Evolutionary conservation across 2,329 filamentous ascomycete genomes (phyloP).

Genomic region (Xylaria multiplex): DNA sequence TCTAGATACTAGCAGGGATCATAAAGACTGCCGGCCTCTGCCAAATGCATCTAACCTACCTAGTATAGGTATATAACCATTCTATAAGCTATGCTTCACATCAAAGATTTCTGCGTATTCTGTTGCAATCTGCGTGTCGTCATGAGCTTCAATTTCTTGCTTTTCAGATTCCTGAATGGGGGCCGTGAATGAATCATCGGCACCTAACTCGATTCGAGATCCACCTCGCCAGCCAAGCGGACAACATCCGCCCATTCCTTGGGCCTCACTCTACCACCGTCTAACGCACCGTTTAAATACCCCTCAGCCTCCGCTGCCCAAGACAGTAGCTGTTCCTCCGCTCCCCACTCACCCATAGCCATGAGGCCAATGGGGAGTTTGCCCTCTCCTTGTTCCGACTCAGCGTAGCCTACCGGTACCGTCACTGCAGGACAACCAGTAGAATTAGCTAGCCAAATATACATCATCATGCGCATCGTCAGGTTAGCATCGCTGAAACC

Average conservation of each 20-base stretch:
- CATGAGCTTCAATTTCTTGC: not conserved
- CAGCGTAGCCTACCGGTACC: constrained; percentile 78
- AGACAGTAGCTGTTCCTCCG: constrained; percentile 69
- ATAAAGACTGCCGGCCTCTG: not conserved
- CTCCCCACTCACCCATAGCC: constrained; percentile 74
- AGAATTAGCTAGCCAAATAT: constrained; percentile 86
- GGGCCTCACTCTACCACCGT: constrained; percentile 62
- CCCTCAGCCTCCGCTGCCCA: constrained; percentile 68
- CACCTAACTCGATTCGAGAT: constrained; percentile 13
- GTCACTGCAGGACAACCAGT: constrained; percentile 79
- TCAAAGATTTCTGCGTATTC: not conserved
- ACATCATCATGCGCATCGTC: constrained; percentile 83
- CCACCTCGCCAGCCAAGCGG: constrained; percentile 45
- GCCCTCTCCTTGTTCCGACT: constrained; percentile 65
- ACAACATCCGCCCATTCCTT: constrained; percentile 69
- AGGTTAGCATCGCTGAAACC: constrained; percentile 79
- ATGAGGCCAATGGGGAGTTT: constrained; percentile 69
- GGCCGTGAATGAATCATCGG: not conserved
- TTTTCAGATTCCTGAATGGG: not conserved
- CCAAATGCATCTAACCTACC: not conserved
- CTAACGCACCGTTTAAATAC: constrained; percentile 61
- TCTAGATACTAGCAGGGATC: constrained; percentile 14
- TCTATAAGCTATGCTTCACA: not conserved
- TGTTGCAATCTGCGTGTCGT: not conserved
- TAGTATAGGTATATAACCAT: not conserved